Evolutionary conservation across 176 grass and related monocot genomes (phyloP).

Genomic region (Panicum miliaceum): DNA sequence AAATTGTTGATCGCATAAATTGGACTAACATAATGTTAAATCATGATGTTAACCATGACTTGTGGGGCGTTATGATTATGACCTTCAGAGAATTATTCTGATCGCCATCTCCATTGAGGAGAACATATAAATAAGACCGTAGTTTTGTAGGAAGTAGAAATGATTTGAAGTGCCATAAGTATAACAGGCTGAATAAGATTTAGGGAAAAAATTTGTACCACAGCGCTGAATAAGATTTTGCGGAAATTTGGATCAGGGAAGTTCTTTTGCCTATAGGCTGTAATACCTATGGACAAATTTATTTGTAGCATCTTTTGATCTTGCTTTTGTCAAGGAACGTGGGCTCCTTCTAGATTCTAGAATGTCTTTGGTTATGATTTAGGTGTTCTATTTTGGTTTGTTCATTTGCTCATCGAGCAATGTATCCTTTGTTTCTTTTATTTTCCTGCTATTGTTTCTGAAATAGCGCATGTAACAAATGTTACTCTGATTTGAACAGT

Average conservation of each 20-base stretch:
- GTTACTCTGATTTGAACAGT: slow-evolving; percentile 53
- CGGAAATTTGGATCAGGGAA: neutral
- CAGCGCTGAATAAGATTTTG: neutral
- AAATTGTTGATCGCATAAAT: slow-evolving; percentile 11
- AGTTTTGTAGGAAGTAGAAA: slow-evolving; percentile 31
- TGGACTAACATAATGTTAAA: slow-evolving; percentile 1
- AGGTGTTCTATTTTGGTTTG: slow-evolving; percentile 12
- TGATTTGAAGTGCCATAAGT: neutral
- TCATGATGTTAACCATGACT: neutral
- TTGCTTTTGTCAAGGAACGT: neutral
- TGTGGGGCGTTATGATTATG: slow-evolving; percentile 34
- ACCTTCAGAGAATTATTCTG: slow-evolving; percentile 9
- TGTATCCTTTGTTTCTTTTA: neutral
- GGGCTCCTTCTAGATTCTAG: slow-evolving; percentile 27
- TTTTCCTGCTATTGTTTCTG: slow-evolving; percentile 3
- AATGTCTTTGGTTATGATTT: slow-evolving; percentile 25
- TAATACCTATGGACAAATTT: neutral
- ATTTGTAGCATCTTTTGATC: slow-evolving; percentile 20
- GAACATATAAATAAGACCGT: neutral
- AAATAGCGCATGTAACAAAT: slow-evolving; percentile 34
- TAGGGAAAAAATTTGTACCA: neutral
- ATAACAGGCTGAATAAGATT: neutral
- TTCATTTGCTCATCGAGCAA: slow-evolving; percentile 12
- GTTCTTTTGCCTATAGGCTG: neutral
- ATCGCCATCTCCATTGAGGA: slow-evolving; percentile 20